A percentile compares a stretch with the other conserved stretches of the same genome.
Evolutionary conservation across 1,284 basidiomycete genomes (phyloP).

Genomic region (Cerrena zonata): DNA sequence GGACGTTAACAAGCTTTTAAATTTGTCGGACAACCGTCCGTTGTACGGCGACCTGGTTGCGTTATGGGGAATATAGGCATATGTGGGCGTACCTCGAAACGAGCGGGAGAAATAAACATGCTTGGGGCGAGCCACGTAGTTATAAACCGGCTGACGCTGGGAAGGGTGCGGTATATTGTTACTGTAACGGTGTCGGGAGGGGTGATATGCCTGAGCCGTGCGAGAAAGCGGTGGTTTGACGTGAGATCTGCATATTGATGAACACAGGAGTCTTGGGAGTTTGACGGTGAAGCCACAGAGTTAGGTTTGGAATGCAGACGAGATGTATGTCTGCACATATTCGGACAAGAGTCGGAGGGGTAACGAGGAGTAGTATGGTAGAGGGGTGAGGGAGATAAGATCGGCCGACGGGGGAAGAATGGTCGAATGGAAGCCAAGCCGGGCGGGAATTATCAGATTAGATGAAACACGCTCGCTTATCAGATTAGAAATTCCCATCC

Average conservation of each 20-base stretch:
- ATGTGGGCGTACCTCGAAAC: too few relatives aligned
- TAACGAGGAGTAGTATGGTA: neutral
- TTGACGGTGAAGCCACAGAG: neutral
- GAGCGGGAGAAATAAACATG: too few relatives aligned
- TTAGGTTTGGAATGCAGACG: neutral
- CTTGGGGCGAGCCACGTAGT: too few relatives aligned
- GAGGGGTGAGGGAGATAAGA: neutral
- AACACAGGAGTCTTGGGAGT: neutral
- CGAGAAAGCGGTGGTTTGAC: neutral
- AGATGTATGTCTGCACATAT: neutral
- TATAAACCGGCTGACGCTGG: too few relatives aligned
- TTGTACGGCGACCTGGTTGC: too few relatives aligned
- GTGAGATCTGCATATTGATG: neutral
- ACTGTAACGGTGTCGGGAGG: too few relatives aligned
- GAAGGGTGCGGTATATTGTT: too few relatives aligned
- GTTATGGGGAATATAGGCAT: too few relatives aligned
- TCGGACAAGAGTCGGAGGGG: neutral
- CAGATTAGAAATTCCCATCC: conserved; percentile 1
- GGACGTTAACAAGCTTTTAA: too few relatives aligned
- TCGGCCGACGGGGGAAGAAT: too few relatives aligned
- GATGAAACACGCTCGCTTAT: neutral
- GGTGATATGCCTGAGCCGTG: neutral
- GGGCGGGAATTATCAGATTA: neutral
- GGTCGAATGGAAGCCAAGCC: neutral
- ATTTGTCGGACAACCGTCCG: too few relatives aligned